Evolutionary conservation across 1,139 yeast genomes (phyloP), one percentile per base, ranked within the genome.

Genomic region (Yamadazyma spencermartinsiae): DNA sequence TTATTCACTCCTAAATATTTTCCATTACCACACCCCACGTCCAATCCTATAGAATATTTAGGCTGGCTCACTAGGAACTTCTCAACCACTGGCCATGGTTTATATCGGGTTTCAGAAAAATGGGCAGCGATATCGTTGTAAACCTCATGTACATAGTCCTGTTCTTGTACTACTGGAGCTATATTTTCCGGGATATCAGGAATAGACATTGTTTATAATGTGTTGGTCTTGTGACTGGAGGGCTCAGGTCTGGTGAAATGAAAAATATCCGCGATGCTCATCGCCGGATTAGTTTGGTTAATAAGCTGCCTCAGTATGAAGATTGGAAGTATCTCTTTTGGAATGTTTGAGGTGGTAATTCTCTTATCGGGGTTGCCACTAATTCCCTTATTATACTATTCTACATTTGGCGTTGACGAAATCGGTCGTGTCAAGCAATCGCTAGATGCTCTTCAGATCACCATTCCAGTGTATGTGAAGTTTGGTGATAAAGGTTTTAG

Each of bases 81-180:
- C 39, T 86, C 87, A 13, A 94, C 98, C 12, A 89, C 82, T 4
- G 98, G 98, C 98, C 98, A 92, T 19, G 98, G 98, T 65, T 87
- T 90, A 63, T 89, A 92, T 30, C 98, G 67, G 0, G 98, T 92
- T 49, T 84, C 83, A 2, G 98, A 89, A 59, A 92, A 92, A 59
- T 94, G 98, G 10, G 82, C 55, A 0, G 98, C 98, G 27, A 92
- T 92, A 46, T 86, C 86, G 54, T 92, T 86, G 64, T 92, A 92
- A 2, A 94, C 96, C 15, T 78, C 76, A 60, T 92, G 98, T 2
- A 92, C 98, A 54, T 78, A 86, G 39, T 74, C 73, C 37, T 82
- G 79, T 56, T 92, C 98, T 56, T 82, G 86, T 8, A 56, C 54
- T 20, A 65, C 68, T 1, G 89, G 83, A 37, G 74, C 67, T 14